Base-by-base conservation (phyloP, 2,329 filamentous ascomycete species). In the Tolypocladium ovalisporum region DNA sequence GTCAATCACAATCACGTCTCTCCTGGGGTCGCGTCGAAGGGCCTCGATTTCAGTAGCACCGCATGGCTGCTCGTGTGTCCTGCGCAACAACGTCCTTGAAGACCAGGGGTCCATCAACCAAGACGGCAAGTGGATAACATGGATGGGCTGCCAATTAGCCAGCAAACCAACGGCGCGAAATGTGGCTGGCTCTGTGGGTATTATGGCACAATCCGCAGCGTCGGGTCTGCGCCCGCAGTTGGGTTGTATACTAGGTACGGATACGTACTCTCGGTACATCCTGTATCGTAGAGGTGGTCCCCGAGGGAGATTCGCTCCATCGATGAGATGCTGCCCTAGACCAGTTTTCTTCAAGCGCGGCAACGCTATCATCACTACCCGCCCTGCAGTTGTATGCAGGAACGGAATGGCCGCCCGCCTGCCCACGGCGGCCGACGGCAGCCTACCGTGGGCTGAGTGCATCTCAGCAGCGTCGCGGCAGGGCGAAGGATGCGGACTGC, bases 371-470 rank as follows among this genome's bases (percentile, higher is more conserved):
- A 27, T 40, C 35, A 54, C 35, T 40, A 51, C 34, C 44, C 53
- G 42, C 37, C 7, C 13, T 58, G 34, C 47, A 58, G 54, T 44
- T 37, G 49, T 52, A 56, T 59, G 58, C 58, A 59, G 58, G 58
- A 58, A 59, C 58, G 53, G 52, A 49, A 54, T 34, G 54, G 39
- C 55, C 5, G 49, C 42, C 44, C 27, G 47, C 27, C 9, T 8
- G 27, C 17, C 47, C 27, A 34, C 8, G 4, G 47, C 17, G 8
- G 47, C 3, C 29, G 47, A 13, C 47, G 13, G 27, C 44, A 7
- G 42, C 22, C 42, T 8, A 15, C 40, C 22, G 24, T 17, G 29
- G 47, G 47, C 29, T 34, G 47, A 49, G 27, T 19, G 9, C 47
- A 51, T 51, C 29, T 34, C 29, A 22, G 27, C 44, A 49, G 27